phyloP scores from a whole-genome alignment of 139 green algal species.

The Astrephomene gubernaculifera region DNA sequence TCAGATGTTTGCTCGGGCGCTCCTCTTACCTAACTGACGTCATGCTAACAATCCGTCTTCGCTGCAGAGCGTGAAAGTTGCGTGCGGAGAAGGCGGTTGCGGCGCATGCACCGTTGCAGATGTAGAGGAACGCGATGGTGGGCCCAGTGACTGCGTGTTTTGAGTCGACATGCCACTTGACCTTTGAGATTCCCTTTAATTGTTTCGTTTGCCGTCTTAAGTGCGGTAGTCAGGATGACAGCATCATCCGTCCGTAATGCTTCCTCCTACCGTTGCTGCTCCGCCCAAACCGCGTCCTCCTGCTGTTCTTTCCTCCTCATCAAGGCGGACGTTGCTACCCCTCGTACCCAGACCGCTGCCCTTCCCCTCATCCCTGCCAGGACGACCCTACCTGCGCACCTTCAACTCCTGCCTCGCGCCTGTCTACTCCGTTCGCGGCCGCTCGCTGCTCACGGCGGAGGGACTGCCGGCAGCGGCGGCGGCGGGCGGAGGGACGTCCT shows the following conservation, averaged over 20 bases:
- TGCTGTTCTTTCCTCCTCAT: too few species aligned
- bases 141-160: too few species aligned
- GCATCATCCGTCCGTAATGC: too few species aligned
- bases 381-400: slow-evolving; percentile 28
- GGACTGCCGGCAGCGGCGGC: slow-evolving; percentile 52
- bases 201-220: too few species aligned
- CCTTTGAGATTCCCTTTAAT: too few species aligned
- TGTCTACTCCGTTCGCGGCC: slow-evolving; percentile 63
- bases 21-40: not conserved
- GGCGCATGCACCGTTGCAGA: slow-evolving; percentile 72
- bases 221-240: too few species aligned
- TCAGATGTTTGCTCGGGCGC: not conserved
- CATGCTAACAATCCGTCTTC: not conserved
- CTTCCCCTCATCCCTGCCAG: slow-evolving; percentile 45
- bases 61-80: slow-evolving; percentile 60
- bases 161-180: too few species aligned
- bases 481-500: slow-evolving; percentile 10
- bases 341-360: too few species aligned
- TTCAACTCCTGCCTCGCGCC: slow-evolving; percentile 83
- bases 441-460: slow-evolving; percentile 70
- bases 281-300: too few species aligned
- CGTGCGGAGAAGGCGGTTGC: slow-evolving; percentile 74
- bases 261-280: too few species aligned
- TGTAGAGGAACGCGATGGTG: not conserved
- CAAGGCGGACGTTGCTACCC: too few species aligned